Base-by-base conservation (phyloP, 495 filamentous ascomycete genomes). In the Astrocystis sublimbata region DNA sequence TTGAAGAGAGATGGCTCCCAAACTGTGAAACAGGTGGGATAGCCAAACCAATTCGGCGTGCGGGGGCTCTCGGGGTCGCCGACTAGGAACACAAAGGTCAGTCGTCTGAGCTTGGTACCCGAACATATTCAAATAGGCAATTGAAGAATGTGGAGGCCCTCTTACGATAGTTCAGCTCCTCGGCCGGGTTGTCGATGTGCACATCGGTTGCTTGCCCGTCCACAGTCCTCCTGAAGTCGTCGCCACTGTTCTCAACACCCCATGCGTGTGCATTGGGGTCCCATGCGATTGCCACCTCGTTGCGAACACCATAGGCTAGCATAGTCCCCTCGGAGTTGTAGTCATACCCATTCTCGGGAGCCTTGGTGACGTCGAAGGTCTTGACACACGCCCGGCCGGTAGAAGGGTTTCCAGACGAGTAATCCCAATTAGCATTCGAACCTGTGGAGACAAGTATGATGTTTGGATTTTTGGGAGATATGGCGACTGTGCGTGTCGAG, bases 111-210 rank as follows among this genome's bases (percentile, higher is more conserved):
- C 21, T 6, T 17, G 13, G 50, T 8, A n/a, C n/a, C n/a, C 26
- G 9, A 21, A 7, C 15, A 40, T 2, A 10, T 46, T 35, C 31
- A 24, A 41, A 15, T 12, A 5, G 21, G 30, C 19, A n/a, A 65
- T 10, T 81, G 69, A 43, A 72, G 80, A n/a, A n/a, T n/a, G n/a
- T n/a, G n/a, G n/a, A n/a, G n/a, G n/a, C n/a, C n/a, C n/a, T n/a
- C 31, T 83, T 81, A 62, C 84, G 83, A 72, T 80, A 89, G 70
- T 91, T 91, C 64, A 91, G 69, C 69, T 91, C 86, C 69, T 90
- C 88, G 7, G 83, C 88, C 0, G 88, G 88, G 68, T 90, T 91
- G 64, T 89, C 78, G 50, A 82, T 72, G 67, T 88, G 86, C 38
- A 89, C 82, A 60, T 89, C 85, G 19, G 75, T 60, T 2, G 80